Base-by-base conservation (phyloP, 371 early-diverging fungal species). In the Syncephalastrum racemosum region DNA sequence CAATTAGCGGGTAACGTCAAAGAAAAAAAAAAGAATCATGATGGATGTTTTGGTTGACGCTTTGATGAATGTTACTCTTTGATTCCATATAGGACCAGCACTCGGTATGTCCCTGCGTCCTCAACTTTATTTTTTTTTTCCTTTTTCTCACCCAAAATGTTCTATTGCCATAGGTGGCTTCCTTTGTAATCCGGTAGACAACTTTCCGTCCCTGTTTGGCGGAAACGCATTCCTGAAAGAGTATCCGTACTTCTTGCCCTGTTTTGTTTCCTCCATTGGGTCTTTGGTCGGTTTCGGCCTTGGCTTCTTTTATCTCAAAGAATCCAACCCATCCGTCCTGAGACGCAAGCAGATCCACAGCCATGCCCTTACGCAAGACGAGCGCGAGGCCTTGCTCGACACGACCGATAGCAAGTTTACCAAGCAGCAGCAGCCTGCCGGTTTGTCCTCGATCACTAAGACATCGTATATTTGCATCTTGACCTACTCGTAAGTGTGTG, bases 171-270 rank as follows among this genome's bases (percentile, higher is more conserved):
- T 89, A n/a, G 94, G 94, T 27, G 94, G 95, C 3, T 77, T 88
- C 43, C 82, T 96, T 5, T 70, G 87, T 4, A 80, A 90, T 27
- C 95, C 97, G 2, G 90, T 70, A 0, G 73, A 79, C 8, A 78
- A 83, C 24, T 90, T 83, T 44, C 93, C 95, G 0, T 49, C 47
- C 3, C 43, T 87, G 4, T 94, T 95, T 76, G 90, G 89, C 7
- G 48, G 75, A 27, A 75, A 68, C 55, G 53, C 56, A 16, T 78
- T 95, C 48, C 82, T 95, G 31, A 74, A 66, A 19, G 65, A 68
- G 1, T 91, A 85, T 56, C 95, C 95, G 1, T 95, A 94, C 68
- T 83, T 92, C 50, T 82, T 96, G 12, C 97, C 97, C 0, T 96
- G 95, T 58, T 65, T 89, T 36, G 75, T 91, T 4, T 83, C 90